Conservation (phyloP, 768 basidiomycete species). For the Agrocybe pediades region DNA sequence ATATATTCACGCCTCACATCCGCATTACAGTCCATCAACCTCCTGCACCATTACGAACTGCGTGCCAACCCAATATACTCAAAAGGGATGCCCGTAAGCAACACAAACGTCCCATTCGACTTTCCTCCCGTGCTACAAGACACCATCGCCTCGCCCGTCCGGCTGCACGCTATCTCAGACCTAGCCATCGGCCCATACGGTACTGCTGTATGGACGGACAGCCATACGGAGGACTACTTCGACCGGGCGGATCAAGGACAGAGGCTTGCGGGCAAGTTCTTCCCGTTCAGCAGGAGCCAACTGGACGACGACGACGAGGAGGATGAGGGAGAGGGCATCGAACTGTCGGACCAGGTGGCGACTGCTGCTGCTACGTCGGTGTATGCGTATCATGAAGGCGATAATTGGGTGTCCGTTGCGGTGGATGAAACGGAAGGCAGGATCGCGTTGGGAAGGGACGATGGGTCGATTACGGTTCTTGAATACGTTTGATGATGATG, state of each 20-base stretch:
- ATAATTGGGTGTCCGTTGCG: conserved; percentile 50
- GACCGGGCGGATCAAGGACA: conserved; percentile 53
- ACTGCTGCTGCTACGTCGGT: conserved; percentile 39
- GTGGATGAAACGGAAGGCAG: conserved; percentile 50
- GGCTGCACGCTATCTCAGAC: conserved; percentile 55
- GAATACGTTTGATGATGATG: conserved; percentile 44
- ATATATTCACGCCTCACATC: neutral
- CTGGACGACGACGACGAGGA: conserved; percentile 2
- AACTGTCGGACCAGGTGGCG: conserved; percentile 25
- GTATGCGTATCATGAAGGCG: conserved; percentile 46
- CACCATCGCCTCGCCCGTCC: conserved; percentile 55
- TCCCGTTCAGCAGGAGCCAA: conserved; percentile 3
- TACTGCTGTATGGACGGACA: conserved; percentile 69
- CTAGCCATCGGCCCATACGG: conserved; percentile 59
- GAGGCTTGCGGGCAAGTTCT: conserved; percentile 51
- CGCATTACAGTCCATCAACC: conserved; percentile 62
- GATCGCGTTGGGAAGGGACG: conserved; percentile 42
- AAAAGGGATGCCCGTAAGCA: conserved; percentile 19
- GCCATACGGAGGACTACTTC: conserved; percentile 53
- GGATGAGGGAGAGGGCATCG: conserved; percentile 23
- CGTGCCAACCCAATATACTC: conserved; percentile 42
- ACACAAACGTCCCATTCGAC: conserved; percentile 48
- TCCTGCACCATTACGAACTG: conserved; percentile 64
- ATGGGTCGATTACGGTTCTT: conserved; percentile 52
- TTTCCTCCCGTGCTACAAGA: conserved; percentile 36